Evolutionary conservation across 345 rosid species (phyloP).

Genomic region (Populus davidiana): DNA sequence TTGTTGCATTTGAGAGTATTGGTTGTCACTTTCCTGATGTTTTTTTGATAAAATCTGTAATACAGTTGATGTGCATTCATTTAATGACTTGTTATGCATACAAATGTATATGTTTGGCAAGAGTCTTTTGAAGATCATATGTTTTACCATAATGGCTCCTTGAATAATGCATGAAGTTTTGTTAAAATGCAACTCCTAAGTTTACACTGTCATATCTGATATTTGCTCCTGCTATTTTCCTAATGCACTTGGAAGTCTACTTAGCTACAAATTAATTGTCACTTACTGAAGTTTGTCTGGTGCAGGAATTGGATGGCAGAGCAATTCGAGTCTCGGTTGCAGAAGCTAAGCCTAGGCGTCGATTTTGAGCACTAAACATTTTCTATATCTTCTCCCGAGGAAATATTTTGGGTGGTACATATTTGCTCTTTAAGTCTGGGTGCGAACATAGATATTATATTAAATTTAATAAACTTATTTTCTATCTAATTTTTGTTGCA

Average conservation of each 20-base stretch:
- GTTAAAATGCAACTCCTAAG: neutral
- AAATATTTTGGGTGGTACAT: constrained; percentile 28
- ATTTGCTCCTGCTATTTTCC: neutral
- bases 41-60: neutral
- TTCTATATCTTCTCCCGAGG: neutral
- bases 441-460: neutral
- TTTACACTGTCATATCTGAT: neutral
- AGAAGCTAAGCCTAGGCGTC: constrained; percentile 79
- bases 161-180: no score
- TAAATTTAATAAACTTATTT: neutral
- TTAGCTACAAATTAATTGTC: neutral
- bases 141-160: neutral
- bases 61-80: neutral
- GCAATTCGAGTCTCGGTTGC: constrained; percentile 81
- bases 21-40: neutral
- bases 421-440: neutral
- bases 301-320: constrained; percentile 88
- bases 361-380: constrained; percentile 42
- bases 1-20: neutral
- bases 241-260: neutral
- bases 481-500: constrained; percentile 9
- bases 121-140: neutral
- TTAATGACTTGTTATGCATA: neutral
- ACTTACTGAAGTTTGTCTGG: constrained; percentile 7
- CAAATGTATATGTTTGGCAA: neutral